Base-by-base conservation (phyloP, 192 early-diverging fungal genomes). In the Borealophlyctis nickersoniae region DNA sequence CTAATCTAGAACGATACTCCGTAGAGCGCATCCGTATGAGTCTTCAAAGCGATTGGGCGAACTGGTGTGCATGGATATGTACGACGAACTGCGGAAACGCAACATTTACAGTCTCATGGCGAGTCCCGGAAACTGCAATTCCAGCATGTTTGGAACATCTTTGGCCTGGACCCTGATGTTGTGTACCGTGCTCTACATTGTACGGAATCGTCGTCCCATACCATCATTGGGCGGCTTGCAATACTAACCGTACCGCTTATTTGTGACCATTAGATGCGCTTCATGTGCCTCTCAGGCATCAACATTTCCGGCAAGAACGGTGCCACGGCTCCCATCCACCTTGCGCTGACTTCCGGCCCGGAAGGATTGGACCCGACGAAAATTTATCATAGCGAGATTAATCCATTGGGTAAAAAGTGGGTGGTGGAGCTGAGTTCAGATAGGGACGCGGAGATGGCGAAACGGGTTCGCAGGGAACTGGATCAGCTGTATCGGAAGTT, bases 21-120 rank as follows among this genome's bases (percentile, higher is more conserved):
- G n/a, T 35, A 78, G 70, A 24, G 33, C 52, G 13, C 49, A 76
- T 19, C 77, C 81, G 4, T 83, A 83, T 54, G 81, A 83, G 55
- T 66, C 66, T 2, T 77, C 77, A 51, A 83, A 83, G 60, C 65
- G 77, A 0, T 27, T 81, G 5, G 60, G 70, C 22, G 81, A 83
- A 49, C 36, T 83, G 26, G 56, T 77, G 9, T 61, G 65, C 35
- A 51, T 77, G 36, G 58, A 59, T 14, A 55, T 73, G 45, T 34
- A 67, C 9, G 39, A 35, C 2, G 49, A 61, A 45, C 55, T 78
- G 24, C 5, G 48, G 16, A 35, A 73, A 26, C 31, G 51, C 28
- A 61, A 65, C 28, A 67, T 76, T 29, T 56, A 72, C 50, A 52
- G 62, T 1, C 64, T 67, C 31, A 29, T 81, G 2, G 72, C 71